phyloP scores from a whole-genome alignment of 495 filamentous ascomycete genomes.

The Filosporella fistucella region DNA sequence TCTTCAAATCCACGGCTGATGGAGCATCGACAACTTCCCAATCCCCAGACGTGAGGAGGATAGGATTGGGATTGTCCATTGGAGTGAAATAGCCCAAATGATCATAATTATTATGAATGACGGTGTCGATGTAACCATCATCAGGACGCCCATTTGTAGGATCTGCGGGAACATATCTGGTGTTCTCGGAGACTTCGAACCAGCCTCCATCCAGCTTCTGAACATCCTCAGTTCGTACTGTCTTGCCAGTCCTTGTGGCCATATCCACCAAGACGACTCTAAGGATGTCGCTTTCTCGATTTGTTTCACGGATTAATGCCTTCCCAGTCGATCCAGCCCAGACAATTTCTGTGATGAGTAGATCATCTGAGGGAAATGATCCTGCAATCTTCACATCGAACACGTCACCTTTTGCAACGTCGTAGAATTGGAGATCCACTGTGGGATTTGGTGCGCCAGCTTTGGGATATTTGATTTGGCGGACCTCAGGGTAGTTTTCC shows the following conservation, averaged over 20 bases:
- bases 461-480: conserved; percentile 95
- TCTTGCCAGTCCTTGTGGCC: conserved; percentile 64
- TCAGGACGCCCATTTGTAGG: conserved; percentile 67
- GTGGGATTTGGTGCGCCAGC: conserved; percentile 89
- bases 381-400: conserved; percentile 75
- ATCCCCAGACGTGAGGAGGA: conserved; percentile 79
- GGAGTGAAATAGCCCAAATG: conserved; percentile 96
- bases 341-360: conserved; percentile 87
- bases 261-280: conserved; percentile 85
- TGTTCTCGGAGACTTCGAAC: conserved; percentile 91
- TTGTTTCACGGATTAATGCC: conserved; percentile 84
- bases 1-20: conserved; percentile 78
- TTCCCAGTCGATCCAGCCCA: conserved; percentile 75
- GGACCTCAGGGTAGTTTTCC: conserved; percentile 86
- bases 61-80: conserved; percentile 71
- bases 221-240: conserved; percentile 74
- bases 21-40: conserved; percentile 94
- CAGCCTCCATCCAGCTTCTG: conserved; percentile 85
- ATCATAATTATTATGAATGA: conserved; percentile 83
- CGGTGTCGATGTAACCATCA: conserved; percentile 89
- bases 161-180: conserved; percentile 82
- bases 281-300: conserved; percentile 87
- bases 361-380: conserved; percentile 74
- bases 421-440: conserved; percentile 85
- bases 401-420: conserved; percentile 70